phyloP scores from a whole-genome alignment of 2,329 filamentous ascomycete species.

The Bipolaris bicolor region DNA sequence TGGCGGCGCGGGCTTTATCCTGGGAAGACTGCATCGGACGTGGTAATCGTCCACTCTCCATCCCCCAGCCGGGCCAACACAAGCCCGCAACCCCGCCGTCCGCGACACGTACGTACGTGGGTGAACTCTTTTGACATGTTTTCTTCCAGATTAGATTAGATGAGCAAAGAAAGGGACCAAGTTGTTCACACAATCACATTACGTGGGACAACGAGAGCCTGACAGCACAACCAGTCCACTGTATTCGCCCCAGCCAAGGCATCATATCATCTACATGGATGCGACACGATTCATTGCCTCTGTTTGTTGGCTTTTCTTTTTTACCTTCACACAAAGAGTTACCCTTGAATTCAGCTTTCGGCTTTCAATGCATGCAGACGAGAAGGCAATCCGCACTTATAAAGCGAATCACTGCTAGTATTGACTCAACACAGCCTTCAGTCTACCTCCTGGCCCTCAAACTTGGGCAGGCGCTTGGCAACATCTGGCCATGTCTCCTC shows the following conservation, averaged over 20 bases:
- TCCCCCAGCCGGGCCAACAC: background rate
- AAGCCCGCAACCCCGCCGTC: background rate
- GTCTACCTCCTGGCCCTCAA: constrained; percentile 61
- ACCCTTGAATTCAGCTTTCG: background rate
- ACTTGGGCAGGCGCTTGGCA: constrained; percentile 78
- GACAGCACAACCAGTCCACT: no score
- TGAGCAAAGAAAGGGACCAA: no score
- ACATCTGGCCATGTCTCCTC: constrained; percentile 74
- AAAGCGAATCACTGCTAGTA: background rate
- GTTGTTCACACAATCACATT: no score
- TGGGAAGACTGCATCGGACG: constrained; percentile 10
- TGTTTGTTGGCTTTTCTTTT: no score
- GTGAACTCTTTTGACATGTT: background rate
- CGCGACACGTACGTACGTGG: background rate
- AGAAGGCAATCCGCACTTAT: background rate
- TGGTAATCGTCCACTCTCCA: background rate
- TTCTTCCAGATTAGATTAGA: no score
- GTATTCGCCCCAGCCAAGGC: no score
- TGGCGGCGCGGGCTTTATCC: constrained; percentile 1
- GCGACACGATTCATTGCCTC: no score
- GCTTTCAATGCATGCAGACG: background rate
- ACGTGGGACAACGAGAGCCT: no score
- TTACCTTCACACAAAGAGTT: no score
- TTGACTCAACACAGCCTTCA: constrained; percentile 10
- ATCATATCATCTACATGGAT: no score